Percentiles rank a stretch among this genome's conserved stretches.
Evolutionary conservation across 164 flowering plant species (phyloP).

Genomic region (Vitis riparia): DNA sequence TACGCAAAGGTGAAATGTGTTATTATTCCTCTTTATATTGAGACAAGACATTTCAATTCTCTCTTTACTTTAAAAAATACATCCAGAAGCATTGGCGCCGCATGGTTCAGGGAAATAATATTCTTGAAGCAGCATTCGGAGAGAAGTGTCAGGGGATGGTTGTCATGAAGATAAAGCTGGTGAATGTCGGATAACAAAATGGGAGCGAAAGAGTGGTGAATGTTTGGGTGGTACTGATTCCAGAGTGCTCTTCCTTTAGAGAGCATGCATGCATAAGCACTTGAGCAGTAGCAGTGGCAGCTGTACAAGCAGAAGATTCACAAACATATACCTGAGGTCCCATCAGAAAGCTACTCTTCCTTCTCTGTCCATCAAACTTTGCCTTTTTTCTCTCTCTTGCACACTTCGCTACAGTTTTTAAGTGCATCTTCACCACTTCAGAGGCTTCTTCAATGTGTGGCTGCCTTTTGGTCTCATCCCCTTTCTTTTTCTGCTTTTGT

Average conservation of each 20-base stretch:
- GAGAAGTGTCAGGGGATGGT: too few relatives aligned
- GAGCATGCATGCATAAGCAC: background rate
- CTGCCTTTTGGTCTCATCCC: background rate
- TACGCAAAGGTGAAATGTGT: too few relatives aligned
- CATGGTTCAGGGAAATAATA: background rate
- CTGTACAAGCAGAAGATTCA: background rate
- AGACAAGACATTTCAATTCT: too few relatives aligned
- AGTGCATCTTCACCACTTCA: too few relatives aligned
- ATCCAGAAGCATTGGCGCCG: too few relatives aligned
- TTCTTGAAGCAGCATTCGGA: too few relatives aligned
- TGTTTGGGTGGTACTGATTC: background rate
- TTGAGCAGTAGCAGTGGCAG: background rate
- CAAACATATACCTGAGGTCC: background rate
- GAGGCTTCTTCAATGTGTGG: too few relatives aligned
- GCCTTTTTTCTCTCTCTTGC: background rate
- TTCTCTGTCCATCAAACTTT: background rate
- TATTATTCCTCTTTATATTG: too few relatives aligned
- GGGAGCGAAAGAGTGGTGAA: background rate
- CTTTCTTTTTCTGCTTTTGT: background rate
- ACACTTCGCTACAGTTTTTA: too few relatives aligned
- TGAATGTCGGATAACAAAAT: background rate
- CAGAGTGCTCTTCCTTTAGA: background rate
- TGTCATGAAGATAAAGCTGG: background rate
- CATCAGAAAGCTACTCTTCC: background rate
- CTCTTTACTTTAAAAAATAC: too few relatives aligned